Base-by-base conservation (phyloP, 2,329 filamentous ascomycete species). In the Aurifilum marmelostoma region DNA sequence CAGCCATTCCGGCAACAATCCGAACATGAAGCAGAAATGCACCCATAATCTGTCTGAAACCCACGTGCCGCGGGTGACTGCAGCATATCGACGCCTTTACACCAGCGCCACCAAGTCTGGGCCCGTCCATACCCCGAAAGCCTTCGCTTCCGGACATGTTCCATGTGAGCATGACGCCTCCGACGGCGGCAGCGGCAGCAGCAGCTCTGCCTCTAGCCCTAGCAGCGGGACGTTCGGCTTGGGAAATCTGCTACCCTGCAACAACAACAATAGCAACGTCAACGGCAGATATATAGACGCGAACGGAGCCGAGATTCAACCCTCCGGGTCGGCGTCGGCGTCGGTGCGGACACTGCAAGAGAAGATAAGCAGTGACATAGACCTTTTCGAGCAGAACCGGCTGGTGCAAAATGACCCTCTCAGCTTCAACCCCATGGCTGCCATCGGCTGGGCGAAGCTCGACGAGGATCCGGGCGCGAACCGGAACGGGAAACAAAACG, bases 401-500 rank as follows among this genome's bases (percentile, higher is more conserved):
- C 34, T 70, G 47, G 54, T 71, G 43, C 65, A 59, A 12, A 69
- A 65, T 29, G 69, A 71, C 50, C 69, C 69, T 34, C 58, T 71
- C 56, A 71, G 69, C 67, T 71, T 71, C 67, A 69, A 71, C 29
- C 69, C 69, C 11, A 41, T 71, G 56, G 66, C 52, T 39, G 69
- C 69, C 14, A 67, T 69, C 47, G 52, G 64, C 14, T 71, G 69
- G 69, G 67, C 69, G 18, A 69, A 32, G 67, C 43, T 69, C 39
- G 64, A 67, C 14, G 41, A 47, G 1, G 41, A 47, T 1, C 54
- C 65, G n/a, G 39, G 32, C 18, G 47, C 37, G 1, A 59, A 61
- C 18, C 34, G 32, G 21, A 29, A 24, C 11, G 18, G 21, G 27
- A 52, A 37, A 12, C 27, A 50, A 16, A 27, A 9, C n/a, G 24